Base-by-base conservation (phyloP, 2,329 filamentous ascomycete genomes). In the Neofusicoccum sp. region DNA sequence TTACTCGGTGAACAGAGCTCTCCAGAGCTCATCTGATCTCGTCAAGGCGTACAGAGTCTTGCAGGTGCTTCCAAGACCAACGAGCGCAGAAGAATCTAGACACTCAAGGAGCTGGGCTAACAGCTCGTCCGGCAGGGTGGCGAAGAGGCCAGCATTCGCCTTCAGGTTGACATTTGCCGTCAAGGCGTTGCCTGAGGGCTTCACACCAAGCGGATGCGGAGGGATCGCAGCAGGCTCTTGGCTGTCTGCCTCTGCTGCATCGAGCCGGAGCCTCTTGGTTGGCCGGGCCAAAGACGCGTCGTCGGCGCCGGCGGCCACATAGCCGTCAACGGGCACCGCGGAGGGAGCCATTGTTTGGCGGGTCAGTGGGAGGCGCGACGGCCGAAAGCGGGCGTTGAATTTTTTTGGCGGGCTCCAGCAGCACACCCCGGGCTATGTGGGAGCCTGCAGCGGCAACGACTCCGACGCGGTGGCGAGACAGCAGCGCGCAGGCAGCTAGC, bases 41-140 rank as follows among this genome's bases (percentile, higher is more conserved):
- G 89, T 90, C 73, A 94, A 96, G 1, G 93, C 93, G 81, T 93
- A 94, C 14, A 98, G 79, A 60, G 91, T 93, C 74, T 88, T 92
- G 81, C 93, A 97, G 5, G 93, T 90, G 62, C 85, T 85, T 7
- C 92, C 92, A 45, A 98, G 79, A 6, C 77, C 78, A 62, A 88
- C 76, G 59, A 98, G 79, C 59, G 83, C 80, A 8, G 76, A 70
- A 54, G 85, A 80, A 70, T 93, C 89, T 49, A 97, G 81, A 70
- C 81, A 86, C 74, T 97, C 94, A 65, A 97, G 78, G 14, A 97
- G 73, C 61, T 89, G 81, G 67, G 89, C 83, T 56, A 97, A 80
- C 68, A 95, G 78, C 77, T 97, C 93, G 76, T 98, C 94, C 3
- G 93, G 90, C 60, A 97, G 79, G 43, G 76, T 74, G 63, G 84